A percentile compares a stretch with the other conserved stretches of the same genome.
These are phyloP conservation scores for Aspergillus ochraceoroseus DNA, from an alignment of 2,329 filamentous ascomycete species.

Conservation along the genomic window DNA sequence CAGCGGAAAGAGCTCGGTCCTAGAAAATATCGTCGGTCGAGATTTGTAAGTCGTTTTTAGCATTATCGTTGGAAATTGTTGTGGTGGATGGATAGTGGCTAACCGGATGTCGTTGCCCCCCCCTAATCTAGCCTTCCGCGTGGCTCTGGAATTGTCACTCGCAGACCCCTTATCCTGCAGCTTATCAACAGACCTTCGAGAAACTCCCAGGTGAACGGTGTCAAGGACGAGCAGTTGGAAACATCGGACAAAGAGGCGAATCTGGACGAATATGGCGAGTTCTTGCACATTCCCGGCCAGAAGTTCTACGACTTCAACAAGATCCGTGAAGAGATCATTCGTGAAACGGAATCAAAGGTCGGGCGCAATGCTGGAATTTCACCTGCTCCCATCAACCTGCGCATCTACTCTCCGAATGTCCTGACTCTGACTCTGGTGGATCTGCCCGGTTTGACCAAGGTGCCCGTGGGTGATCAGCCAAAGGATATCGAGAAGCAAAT, in stretches of 20 bases:
- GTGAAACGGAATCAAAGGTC: conserved; percentile 94
- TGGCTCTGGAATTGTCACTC: conserved; percentile 94
- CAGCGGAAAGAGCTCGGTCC: conserved; percentile 96
- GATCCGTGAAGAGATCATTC: conserved; percentile 94
- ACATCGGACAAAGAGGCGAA: conserved; percentile 84
- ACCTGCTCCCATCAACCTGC: conserved; percentile 90
- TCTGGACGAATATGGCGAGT: conserved; percentile 95
- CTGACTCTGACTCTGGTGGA: conserved; percentile 95
- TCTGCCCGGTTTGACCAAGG: conserved; percentile 91
- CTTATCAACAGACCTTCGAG: conserved; percentile 81
- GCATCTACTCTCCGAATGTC: conserved; percentile 98
- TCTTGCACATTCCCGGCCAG: conserved; percentile 92
- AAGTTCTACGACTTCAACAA: conserved; percentile 98
- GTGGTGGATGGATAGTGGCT: conserved; percentile 21
- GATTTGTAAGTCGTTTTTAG: conserved; percentile 71
- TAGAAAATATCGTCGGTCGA: conserved; percentile 97
- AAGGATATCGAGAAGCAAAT: conserved; percentile 97
- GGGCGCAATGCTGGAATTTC: conserved; percentile 96
- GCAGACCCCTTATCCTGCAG: conserved; percentile 91
- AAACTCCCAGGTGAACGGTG: conserved; percentile 65
- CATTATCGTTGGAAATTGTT: neutral
- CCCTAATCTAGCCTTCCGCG: conserved; percentile 71
- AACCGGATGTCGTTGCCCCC: conserved; percentile 18
- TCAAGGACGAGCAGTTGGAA: conserved; percentile 59
- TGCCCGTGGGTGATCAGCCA: conserved; percentile 92